Evolutionary conservation across 2,329 filamentous ascomycete species (phyloP).

Genomic region (Alternaria solani): DNA sequence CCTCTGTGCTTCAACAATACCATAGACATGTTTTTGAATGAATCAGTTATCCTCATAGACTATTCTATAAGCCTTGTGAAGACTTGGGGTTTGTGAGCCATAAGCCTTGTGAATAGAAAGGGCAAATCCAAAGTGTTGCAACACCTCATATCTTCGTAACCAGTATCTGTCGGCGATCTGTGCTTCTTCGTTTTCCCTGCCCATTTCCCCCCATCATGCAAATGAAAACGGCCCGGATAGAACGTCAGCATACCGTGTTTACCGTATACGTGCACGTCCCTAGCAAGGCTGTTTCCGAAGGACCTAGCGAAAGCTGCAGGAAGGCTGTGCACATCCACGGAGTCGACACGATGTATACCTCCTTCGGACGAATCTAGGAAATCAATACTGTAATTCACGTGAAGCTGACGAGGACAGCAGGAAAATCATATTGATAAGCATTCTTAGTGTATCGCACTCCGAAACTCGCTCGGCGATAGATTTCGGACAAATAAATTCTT

Average conservation of each 20-base stretch:
- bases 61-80: not conserved
- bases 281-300: slow-evolving; percentile 7
- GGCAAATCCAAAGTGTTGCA: accelerated
- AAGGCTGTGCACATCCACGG: not conserved
- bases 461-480: not conserved
- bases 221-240: not conserved
- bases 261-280: not conserved
- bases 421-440: not conserved
- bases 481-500: not conserved
- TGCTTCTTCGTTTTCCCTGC: not conserved
- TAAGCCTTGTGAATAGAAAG: not conserved
- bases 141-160: not conserved
- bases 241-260: not conserved
- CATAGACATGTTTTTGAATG: not conserved
- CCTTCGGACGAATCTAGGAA: not conserved
- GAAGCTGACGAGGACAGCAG: not conserved
- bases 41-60: not conserved
- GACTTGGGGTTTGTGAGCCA: no score
- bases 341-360: not conserved
- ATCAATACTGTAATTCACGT: not conserved
- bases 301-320: not conserved
- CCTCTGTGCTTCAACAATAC: not conserved
- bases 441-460: not conserved
- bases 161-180: not conserved
- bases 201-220: not conserved